Conservation (phyloP, 352 stramenopile species). For the Discostella stelligera region DNA sequence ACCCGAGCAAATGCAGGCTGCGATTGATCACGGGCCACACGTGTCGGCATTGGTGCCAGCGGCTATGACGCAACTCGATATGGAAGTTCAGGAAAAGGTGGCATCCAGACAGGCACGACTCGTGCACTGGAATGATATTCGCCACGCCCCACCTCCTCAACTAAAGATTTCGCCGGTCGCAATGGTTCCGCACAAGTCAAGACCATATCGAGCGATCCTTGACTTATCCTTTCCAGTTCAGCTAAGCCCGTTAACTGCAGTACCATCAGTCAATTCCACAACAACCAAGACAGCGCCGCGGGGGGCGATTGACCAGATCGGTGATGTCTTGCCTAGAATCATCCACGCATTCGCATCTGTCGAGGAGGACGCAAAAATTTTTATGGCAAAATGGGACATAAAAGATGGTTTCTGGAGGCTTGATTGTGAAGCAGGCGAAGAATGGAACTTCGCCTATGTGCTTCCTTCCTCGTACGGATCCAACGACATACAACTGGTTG, state of each 20-base stretch:
- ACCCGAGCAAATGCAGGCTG: slow-evolving; percentile 18
- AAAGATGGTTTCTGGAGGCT: no score
- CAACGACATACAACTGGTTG: no score
- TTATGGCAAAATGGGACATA: no score
- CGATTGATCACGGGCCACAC: slow-evolving; percentile 8
- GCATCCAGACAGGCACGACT: neutral
- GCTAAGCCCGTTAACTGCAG: neutral
- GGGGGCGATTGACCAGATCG: no score
- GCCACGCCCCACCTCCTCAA: neutral
- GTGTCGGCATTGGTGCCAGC: slow-evolving; percentile 3
- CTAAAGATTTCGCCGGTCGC: slow-evolving; percentile 27
- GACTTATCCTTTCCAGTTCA: slow-evolving; percentile 17
- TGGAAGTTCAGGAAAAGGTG: slow-evolving; percentile 11
- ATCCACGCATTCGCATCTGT: no score
- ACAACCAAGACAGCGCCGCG: no score
- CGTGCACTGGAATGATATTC: slow-evolving; percentile 7
- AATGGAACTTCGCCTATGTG: no score
- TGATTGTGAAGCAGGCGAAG: no score
- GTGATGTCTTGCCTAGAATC: no score
- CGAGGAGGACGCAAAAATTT: no score
- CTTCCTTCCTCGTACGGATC: no score
- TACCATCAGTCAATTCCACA: no score
- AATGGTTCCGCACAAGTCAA: slow-evolving; percentile 22
- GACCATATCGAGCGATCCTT: slow-evolving; percentile 10
- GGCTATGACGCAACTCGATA: slow-evolving; percentile 10